Base-by-base conservation (phyloP, 2,329 filamentous ascomycete genomes). In the Clarireedia hainanense region DNA sequence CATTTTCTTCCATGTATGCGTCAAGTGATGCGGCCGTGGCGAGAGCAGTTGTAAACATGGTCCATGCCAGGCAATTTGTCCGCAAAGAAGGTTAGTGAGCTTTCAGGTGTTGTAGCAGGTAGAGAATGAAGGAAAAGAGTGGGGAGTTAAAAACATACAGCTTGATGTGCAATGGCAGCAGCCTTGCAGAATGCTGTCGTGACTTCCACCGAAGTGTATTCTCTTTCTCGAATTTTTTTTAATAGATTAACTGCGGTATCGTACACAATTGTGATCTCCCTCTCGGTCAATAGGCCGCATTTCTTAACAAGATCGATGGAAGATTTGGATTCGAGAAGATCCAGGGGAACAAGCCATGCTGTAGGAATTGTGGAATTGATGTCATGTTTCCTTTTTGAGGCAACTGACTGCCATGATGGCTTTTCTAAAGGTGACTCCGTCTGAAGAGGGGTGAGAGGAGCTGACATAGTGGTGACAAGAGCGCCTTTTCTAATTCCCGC, bases 111-210 rank as follows among this genome's bases (percentile, higher is more conserved):
- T 4, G 1, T 10, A 79, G 24, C 15, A 20, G 4, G 27, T 3
- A 7, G 36, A 2, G 2, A 6, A 14, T 10, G 2, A 20, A 15
- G 20, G 10, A 34, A 36, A n/a, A 15, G 27, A 2, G 17, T 7
- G 6, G 20, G 14, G 12, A 23, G 24, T n/a, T n/a, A 46, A n/a
- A 14, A 46, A 60, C 61, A 17, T 68, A 79, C 76, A 62, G 81
- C 61, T 67, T 81, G 79, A 60, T 81, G 78, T 6, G 78, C 79
- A 20, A 78, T 75, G 4, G 76, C 71, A 4, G 79, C 76, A 27
- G 76, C 69, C 65, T 81, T 81, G 61, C 77, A 80, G 60, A 81
- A 81, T 0, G 77, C 76, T 52, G 65, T 69, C 2, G 76, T 76
- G 6, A 82, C 77, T 26, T 57, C 45, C 34, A 54, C 39, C 26